A percentile compares a stretch with the other conserved stretches of the same genome.
Evolutionary conservation across 2,329 filamentous ascomycete species (phyloP).

Genomic region (Microcyclospora pomicola): DNA sequence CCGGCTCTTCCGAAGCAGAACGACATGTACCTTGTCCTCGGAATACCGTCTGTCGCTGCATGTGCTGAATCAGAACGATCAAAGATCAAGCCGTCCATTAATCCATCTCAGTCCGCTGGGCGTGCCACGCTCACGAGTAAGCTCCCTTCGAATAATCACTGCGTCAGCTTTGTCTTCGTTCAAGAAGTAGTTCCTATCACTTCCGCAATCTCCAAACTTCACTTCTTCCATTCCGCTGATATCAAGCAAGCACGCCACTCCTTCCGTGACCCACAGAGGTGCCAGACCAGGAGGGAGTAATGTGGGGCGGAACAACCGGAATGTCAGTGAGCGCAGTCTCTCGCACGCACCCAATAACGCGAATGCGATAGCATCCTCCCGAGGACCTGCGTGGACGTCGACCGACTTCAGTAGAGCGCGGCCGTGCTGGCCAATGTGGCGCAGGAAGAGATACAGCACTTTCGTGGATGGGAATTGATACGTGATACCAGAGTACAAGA

Average conservation of each 20-base stretch:
- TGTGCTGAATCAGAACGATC: neutral
- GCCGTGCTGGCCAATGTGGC: conserved; percentile 18
- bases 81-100: conserved; percentile 11
- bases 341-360: conserved; percentile 16
- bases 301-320: conserved; percentile 12
- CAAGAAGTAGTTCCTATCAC: conserved; percentile 5
- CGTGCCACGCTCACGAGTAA: conserved; percentile 11
- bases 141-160: conserved; percentile 10
- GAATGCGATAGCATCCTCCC: conserved; percentile 20
- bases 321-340: conserved; percentile 12
- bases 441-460: conserved; percentile 30
- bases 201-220: conserved; percentile 8
- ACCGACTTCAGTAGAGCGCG: conserved; percentile 11
- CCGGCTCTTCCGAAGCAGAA: no score
- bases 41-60: no score
- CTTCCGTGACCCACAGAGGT: conserved; percentile 16
- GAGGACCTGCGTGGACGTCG: conserved; percentile 13
- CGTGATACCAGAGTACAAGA: conserved; percentile 33
- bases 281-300: conserved; percentile 7
- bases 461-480: conserved; percentile 34
- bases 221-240: conserved; percentile 16
- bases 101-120: conserved; percentile 13
- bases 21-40: no score
- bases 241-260: conserved; percentile 14
- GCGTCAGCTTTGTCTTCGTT: conserved; percentile 11